phyloP scores from a whole-genome alignment of 192 early-diverging fungal genomes.

The Backusella mclennaniae region DNA sequence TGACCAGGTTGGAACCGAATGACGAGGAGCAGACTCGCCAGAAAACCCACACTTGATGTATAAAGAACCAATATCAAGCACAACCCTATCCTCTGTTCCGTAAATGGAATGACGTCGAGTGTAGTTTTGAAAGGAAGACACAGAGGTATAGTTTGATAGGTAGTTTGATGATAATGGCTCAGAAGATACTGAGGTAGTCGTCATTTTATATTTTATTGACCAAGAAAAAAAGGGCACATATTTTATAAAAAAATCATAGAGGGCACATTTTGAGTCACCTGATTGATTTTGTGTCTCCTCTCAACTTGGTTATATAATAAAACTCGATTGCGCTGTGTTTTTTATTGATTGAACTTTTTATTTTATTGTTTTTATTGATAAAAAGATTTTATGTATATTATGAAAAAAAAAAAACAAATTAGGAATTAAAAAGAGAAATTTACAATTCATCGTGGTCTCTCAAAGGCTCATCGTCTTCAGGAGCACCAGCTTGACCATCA shows the following conservation, averaged over 20 bases:
- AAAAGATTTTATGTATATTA: background rate
- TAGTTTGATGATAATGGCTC: conserved; percentile 25
- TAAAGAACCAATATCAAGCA: conserved; percentile 82
- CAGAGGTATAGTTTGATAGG: conserved; percentile 16
- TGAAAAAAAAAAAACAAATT: background rate
- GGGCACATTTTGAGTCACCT: background rate
- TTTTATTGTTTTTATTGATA: background rate
- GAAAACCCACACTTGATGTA: conserved; percentile 86
- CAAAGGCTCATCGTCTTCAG: conserved; percentile 15
- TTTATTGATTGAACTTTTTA: background rate
- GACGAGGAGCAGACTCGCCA: conserved; percentile 76
- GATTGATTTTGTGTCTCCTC: background rate
- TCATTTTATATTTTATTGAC: conserved; percentile 9
- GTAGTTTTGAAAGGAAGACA: conserved; percentile 22
- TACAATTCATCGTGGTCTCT: conserved; percentile 28
- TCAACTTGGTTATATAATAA: too few relatives aligned
- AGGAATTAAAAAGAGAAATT: conserved; percentile 6
- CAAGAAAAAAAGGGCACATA: background rate
- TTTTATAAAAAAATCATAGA: background rate
- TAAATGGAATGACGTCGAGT: conserved; percentile 61
- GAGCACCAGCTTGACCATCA: conserved; percentile 15
- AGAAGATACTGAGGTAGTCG: conserved; percentile 24
- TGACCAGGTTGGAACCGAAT: conserved; percentile 57
- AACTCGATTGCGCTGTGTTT: background rate
- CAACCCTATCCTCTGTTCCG: conserved; percentile 80